Evolutionary conservation across 768 basidiomycete genomes (phyloP).

Genomic region (Auriscalpium vulgare): DNA sequence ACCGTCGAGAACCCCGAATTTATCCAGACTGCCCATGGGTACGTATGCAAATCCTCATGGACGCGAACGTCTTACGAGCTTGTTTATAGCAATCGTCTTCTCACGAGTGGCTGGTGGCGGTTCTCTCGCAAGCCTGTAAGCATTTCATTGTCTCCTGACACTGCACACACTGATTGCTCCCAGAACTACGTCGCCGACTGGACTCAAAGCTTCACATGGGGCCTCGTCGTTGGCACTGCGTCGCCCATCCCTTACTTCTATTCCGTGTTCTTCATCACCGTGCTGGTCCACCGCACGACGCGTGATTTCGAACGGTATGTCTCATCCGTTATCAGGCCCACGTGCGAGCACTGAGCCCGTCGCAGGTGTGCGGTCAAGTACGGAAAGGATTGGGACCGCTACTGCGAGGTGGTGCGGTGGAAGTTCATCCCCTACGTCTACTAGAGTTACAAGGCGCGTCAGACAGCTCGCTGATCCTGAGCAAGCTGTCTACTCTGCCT

Average conservation of each 20-base stretch:
- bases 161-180: background rate
- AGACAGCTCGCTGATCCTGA: too few species aligned
- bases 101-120: conserved; percentile 92
- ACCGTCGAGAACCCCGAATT: conserved; percentile 80
- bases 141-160: conserved; percentile 2
- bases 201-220: conserved; percentile 81
- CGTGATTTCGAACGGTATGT: conserved; percentile 89
- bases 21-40: conserved; percentile 94
- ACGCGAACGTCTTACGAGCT: background rate
- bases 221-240: conserved; percentile 63
- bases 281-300: conserved; percentile 83
- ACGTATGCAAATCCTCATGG: conserved; percentile 9
- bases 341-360: conserved; percentile 4
- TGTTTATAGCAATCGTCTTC: conserved; percentile 65
- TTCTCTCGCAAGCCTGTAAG: conserved; percentile 87
- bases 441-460: conserved; percentile 25
- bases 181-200: conserved; percentile 95
- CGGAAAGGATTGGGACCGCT: conserved; percentile 90
- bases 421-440: conserved; percentile 88
- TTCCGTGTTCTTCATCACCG: conserved; percentile 90
- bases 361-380: conserved; percentile 78
- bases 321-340: background rate
- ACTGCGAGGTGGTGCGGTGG: conserved; percentile 81
- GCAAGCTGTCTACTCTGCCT: too few species aligned
- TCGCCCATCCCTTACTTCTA: conserved; percentile 94